These are phyloP conservation scores for Curvularia spicifera DNA, from an alignment of 2,329 filamentous ascomycete genomes.

Conservation along the genomic window DNA sequence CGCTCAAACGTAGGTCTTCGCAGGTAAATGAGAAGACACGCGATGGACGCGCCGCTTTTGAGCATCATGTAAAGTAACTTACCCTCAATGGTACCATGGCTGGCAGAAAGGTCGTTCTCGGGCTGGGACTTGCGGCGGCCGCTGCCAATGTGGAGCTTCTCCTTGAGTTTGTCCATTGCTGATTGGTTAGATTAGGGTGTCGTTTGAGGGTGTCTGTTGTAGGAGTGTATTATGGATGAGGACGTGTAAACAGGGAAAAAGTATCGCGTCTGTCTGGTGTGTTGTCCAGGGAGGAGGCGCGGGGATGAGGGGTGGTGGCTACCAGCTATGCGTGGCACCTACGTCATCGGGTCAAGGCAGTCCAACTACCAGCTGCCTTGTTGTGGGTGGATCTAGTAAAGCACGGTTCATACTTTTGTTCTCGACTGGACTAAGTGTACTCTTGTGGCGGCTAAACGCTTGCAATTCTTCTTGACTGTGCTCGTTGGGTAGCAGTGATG, in stretches of 20 bases:
- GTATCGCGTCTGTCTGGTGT: conserved; percentile 13
- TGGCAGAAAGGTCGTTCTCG: conserved; percentile 27
- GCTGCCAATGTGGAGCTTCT: conserved; percentile 45
- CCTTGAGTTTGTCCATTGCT: conserved; percentile 47
- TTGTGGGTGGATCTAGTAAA: conserved; percentile 15
- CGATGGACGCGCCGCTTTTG: not conserved
- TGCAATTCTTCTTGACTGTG: not conserved
- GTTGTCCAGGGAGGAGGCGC: conserved; percentile 14
- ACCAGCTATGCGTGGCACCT: conserved; percentile 22
- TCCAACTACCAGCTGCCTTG: conserved; percentile 18
- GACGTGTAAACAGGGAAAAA: conserved; percentile 1
- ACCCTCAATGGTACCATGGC: conserved; percentile 27
- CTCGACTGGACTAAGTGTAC: conserved; percentile 3
- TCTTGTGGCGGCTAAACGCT: conserved; percentile 2
- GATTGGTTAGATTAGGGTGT: conserved; percentile 2
- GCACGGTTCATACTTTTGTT: conserved; percentile 12
- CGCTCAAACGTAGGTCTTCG: not conserved
- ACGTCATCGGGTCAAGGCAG: conserved; percentile 22
- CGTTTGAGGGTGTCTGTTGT: conserved; percentile 1
- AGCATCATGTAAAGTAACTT: not conserved
- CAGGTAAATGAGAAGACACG: not conserved
- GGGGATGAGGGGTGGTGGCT: conserved; percentile 22
- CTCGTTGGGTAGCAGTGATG: not conserved
- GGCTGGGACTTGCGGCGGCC: conserved; percentile 41
- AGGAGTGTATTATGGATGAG: conserved; percentile 1